Conservation (phyloP, 2,329 filamentous ascomycete genomes). For the Curvularia lunata region DNA sequence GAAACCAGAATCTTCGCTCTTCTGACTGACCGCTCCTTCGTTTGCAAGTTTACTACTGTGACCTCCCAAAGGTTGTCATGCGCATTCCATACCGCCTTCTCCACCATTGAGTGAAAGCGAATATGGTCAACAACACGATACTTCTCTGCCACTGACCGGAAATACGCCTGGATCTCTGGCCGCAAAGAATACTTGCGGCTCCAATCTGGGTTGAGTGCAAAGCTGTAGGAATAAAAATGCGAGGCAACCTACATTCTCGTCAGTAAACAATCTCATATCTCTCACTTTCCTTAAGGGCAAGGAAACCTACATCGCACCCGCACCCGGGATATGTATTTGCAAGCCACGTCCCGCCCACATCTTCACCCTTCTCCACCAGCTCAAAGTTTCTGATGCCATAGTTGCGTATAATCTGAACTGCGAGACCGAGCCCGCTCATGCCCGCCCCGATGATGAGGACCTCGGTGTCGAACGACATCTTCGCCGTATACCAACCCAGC, state of each 20-base stretch:
- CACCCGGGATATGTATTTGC: constrained; percentile 45
- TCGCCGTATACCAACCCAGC: neutral
- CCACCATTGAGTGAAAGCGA: constrained; percentile 53
- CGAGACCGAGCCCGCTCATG: constrained; percentile 56
- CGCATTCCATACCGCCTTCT: constrained; percentile 55
- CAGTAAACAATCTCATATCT: neutral
- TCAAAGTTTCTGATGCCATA: constrained; percentile 50
- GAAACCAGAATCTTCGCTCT: constrained; percentile 38
- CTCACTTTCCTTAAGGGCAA: neutral
- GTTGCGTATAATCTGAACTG: constrained; percentile 53
- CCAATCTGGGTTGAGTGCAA: constrained; percentile 66
- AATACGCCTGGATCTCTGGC: constrained; percentile 63
- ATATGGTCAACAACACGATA: constrained; percentile 52
- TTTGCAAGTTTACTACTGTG: constrained; percentile 30
- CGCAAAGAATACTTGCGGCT: constrained; percentile 63
- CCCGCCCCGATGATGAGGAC: constrained; percentile 60
- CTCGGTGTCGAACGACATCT: constrained; percentile 52
- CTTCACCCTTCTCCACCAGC: constrained; percentile 53
- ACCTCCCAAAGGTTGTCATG: constrained; percentile 49
- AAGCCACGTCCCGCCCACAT: constrained; percentile 47
- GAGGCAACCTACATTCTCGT: constrained; percentile 30
- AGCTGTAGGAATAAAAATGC: constrained; percentile 69
- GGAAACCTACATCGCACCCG: constrained; percentile 40
- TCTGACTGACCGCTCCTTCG: constrained; percentile 25
- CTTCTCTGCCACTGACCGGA: constrained; percentile 48